Evolutionary conservation across 169 alveolate genomes (phyloP).

Genomic region (Blepharisma undulans): DNA sequence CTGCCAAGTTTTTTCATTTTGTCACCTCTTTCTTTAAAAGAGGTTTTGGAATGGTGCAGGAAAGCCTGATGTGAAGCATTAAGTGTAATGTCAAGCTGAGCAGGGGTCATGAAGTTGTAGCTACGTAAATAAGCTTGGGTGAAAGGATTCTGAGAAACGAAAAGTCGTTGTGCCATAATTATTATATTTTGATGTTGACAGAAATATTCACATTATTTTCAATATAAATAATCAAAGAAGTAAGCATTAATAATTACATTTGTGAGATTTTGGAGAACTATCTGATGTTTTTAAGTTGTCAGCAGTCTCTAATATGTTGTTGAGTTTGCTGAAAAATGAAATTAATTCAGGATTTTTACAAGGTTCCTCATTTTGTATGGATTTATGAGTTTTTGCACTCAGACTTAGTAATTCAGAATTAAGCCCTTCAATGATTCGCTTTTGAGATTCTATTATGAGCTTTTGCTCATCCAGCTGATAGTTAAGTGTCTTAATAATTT

Average conservation of each 20-base stretch:
- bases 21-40: conserved; percentile 41
- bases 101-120: background rate
- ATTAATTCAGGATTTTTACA: background rate
- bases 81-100: background rate
- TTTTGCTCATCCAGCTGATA: background rate
- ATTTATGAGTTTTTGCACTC: background rate
- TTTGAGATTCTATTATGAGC: background rate
- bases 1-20: conserved; percentile 28
- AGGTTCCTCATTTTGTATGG: background rate
- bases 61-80: background rate
- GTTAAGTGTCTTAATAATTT: background rate
- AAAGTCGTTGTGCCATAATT: background rate
- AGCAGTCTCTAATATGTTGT: background rate
- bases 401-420: background rate
- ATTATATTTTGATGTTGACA: background rate
- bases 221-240: background rate
- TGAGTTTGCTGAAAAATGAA: background rate
- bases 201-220: background rate
- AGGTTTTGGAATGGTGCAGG: background rate
- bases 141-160: conserved; percentile 1
- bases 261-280: background rate
- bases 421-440: background rate
- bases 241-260: background rate
- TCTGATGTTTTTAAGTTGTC: background rate
- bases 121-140: background rate